Evolutionary conservation across 2,329 filamentous ascomycete species (phyloP).

Genomic region (Penicillium sp.): DNA sequence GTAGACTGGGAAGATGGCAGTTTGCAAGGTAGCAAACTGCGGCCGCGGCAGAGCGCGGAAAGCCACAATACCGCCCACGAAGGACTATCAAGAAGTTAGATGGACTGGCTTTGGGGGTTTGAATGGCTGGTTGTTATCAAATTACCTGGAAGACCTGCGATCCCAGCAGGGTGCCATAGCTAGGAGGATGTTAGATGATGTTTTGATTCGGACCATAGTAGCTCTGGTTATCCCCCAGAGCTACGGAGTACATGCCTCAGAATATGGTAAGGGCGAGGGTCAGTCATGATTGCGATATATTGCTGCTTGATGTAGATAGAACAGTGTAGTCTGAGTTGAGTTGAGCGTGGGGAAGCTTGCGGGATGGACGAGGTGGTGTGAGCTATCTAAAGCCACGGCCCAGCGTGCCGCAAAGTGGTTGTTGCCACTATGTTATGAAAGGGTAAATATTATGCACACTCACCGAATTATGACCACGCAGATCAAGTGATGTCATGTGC

Average conservation of each 20-base stretch:
- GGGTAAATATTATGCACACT: constrained; percentile 11
- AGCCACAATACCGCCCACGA: constrained; percentile 74
- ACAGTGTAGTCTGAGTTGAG: constrained; percentile 7
- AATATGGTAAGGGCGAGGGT: constrained; percentile 44
- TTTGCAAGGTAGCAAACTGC: constrained; percentile 81
- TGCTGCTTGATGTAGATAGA: neutral
- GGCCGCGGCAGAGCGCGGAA: constrained; percentile 78
- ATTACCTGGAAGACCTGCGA: constrained; percentile 82
- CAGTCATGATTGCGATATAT: constrained; percentile 33
- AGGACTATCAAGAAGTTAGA: constrained; percentile 62
- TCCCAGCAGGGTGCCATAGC: constrained; percentile 87
- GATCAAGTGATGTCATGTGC: constrained; percentile 48
- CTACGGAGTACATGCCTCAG: constrained; percentile 34
- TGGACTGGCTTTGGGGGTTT: neutral
- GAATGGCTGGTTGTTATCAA: neutral
- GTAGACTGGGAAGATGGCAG: constrained; percentile 79
- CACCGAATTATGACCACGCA: constrained; percentile 16
- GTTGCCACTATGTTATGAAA: constrained; percentile 16
- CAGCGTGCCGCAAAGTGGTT: neutral
- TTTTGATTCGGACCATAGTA: constrained; percentile 3
- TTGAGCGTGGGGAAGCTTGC: constrained; percentile 15
- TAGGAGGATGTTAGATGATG: constrained; percentile 44
- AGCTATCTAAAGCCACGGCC: constrained; percentile 12
- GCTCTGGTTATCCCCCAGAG: neutral
- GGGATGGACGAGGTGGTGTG: constrained; percentile 6